These are phyloP conservation scores for Austroboletus novae-zelandiae DNA, from an alignment of 1,284 basidiomycete genomes.

Conservation along the genomic window DNA sequence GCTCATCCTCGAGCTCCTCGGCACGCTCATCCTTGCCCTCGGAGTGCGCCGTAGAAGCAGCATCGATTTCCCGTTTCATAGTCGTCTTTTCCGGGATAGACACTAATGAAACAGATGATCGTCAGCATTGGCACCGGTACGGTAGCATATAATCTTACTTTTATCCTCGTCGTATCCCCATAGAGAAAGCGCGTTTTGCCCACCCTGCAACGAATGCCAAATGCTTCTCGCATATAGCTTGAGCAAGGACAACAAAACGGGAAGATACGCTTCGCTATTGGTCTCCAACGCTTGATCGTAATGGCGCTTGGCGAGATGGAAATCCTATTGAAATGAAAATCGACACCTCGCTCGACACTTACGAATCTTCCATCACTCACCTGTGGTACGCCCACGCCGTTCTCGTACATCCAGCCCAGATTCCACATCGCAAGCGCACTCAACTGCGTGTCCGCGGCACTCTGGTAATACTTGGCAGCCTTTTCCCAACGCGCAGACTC, in stretches of 20 bases:
- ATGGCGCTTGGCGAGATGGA: slow-evolving; percentile 94
- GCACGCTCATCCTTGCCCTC: slow-evolving; percentile 23
- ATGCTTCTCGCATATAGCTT: slow-evolving; percentile 84
- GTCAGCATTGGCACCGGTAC: slow-evolving; percentile 7
- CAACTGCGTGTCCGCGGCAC: slow-evolving; percentile 85
- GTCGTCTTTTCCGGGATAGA: slow-evolving; percentile 22
- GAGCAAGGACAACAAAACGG: slow-evolving; percentile 78
- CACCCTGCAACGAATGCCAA: slow-evolving; percentile 77
- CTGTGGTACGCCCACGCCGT: slow-evolving; percentile 87
- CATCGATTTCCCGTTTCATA: slow-evolving; percentile 29
- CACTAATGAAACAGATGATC: slow-evolving; percentile 11
- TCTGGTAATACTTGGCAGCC: slow-evolving; percentile 91
- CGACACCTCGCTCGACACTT: not conserved
- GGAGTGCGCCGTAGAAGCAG: slow-evolving; percentile 18
- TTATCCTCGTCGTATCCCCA: slow-evolving; percentile 56
- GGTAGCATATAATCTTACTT: slow-evolving; percentile 12
- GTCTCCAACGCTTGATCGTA: slow-evolving; percentile 90
- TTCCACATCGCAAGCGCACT: slow-evolving; percentile 98
- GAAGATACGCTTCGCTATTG: slow-evolving; percentile 86
- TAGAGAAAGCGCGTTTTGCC: slow-evolving; percentile 61
- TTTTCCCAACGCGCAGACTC: slow-evolving; percentile 71
- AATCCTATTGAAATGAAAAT: slow-evolving; percentile 63
- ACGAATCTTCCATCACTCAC: slow-evolving; percentile 36
- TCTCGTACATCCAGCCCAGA: slow-evolving; percentile 98
- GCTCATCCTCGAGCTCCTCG: slow-evolving; percentile 28